Evolutionary conservation across 371 early-diverging fungal species (phyloP), one percentile per base, ranked within the genome.

Genomic region (Mortierella sp.): DNA sequence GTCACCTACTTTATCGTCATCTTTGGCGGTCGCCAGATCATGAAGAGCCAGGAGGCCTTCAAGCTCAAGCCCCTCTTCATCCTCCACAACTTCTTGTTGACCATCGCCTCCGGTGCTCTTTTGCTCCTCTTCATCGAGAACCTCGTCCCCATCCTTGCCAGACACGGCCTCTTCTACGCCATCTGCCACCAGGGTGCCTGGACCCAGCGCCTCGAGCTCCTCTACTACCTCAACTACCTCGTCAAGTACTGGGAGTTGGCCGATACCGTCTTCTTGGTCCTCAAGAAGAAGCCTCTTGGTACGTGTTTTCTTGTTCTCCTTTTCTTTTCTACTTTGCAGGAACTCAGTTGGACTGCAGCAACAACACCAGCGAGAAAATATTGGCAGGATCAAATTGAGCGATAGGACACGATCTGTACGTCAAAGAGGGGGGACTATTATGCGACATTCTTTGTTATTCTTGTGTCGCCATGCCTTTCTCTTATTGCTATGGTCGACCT

Each of bases 181-280:
- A 90, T 96, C 74, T 96, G 97, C 88, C 86, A 90, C 77, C 78
- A 89, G n/a, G 83, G 90, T 79, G 90, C 90, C 68, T 96, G 93
- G 93, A 94, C 94, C 79, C 94, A 94, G 84, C 92, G 92, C 34
- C 90, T 96, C 76, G 95, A 95, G 84, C 79, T 94, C 68, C 84
- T 95, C 63, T 97, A 96, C 90, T 96, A 96, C 83, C 90, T 95
- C 74, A 97, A 97, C 90, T 96, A 97, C 84, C 90, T 96, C 72
- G 91, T 94, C 81, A 97, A 97, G 89, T 97, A 94, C 89, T 96
- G 94, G 92, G 97, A 97, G 88, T 90, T 97, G 72, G 77, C 91
- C 75, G 96, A 96, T 83, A 96, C 96, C 52, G 84, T 93, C 44
- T 94, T 96, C 87, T 89, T 96, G 58, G 94, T 95, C 16, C 88